Evolutionary conservation across 2,329 filamentous ascomycete genomes (phyloP).

Genomic region (Fusarium sp.): DNA sequence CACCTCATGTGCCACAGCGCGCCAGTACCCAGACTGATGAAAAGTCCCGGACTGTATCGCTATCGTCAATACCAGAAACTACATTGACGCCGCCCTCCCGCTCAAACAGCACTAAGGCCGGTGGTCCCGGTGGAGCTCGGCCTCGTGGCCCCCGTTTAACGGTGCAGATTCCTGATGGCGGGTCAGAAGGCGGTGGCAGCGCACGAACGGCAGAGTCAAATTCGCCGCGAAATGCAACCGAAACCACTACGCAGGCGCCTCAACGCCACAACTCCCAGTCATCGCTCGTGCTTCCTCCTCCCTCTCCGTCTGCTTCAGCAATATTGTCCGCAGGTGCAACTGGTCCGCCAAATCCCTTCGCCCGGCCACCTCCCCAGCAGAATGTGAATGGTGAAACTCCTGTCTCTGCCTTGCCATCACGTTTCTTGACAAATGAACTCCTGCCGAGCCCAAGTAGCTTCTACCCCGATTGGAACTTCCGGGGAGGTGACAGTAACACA

Average conservation of each 20-base stretch:
- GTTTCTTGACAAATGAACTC: constrained; percentile 89
- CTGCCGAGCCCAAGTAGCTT: constrained; percentile 93
- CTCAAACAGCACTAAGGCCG: constrained; percentile 78
- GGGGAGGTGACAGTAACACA: constrained; percentile 81
- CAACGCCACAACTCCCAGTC: constrained; percentile 70
- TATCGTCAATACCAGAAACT: constrained; percentile 75
- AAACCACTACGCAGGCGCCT: constrained; percentile 67
- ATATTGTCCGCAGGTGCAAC: constrained; percentile 91
- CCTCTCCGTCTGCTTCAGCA: constrained; percentile 88
- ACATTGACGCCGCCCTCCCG: constrained; percentile 78
- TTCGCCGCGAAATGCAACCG: constrained; percentile 71
- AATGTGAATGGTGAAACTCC: constrained; percentile 74
- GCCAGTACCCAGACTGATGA: constrained; percentile 62
- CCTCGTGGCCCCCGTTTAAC: constrained; percentile 85
- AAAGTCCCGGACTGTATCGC: constrained; percentile 63
- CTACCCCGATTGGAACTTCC: constrained; percentile 90
- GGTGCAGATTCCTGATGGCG: constrained; percentile 94
- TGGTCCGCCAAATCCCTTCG: constrained; percentile 95
- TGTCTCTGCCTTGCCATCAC: constrained; percentile 91
- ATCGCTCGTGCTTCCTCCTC: constrained; percentile 87
- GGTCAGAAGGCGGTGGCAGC: constrained; percentile 77
- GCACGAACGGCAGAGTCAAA: constrained; percentile 77
- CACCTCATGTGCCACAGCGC: constrained; percentile 67
- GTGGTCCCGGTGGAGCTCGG: constrained; percentile 71
- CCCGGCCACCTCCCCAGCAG: constrained; percentile 82